Evolutionary conservation across 768 basidiomycete genomes (phyloP), one percentile per base, ranked within the genome.

Genomic region (Mycena galericulata): DNA sequence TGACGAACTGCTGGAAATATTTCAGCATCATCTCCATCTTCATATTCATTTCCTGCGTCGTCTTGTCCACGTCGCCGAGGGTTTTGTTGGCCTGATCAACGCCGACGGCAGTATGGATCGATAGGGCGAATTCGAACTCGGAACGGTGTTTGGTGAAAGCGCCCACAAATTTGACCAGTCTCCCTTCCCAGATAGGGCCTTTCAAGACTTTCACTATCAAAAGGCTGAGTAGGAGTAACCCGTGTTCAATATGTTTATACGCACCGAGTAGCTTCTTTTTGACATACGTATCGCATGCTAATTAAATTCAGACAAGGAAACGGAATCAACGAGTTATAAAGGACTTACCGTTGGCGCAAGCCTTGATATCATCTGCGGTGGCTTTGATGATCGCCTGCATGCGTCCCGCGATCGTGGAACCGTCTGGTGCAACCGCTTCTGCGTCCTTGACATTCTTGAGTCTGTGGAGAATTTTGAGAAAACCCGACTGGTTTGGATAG

Each of bases 321-420:
- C 65, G 63, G 4, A 76, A 57, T 74, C 11, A 77, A 80, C 1
- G 71, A 70, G 51, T 80, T 77, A 36, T 36, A 36, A 7, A 7
- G 8, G 34, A 67, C 78, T 77, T 14, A 75, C 68, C 69, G 53
- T 81, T 79, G 1, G 71, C 78, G 45, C 81, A 82, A 9, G 76
- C 69, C 61, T 74, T 74, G 63, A 82, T 81, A 56, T 79, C 76
- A 9, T 73, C 55, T 15, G 76, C 75, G 5, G 77, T 74, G 3
- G 46, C 41, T 38, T 72, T 56, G 62, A 78, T 63, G 2, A 83
- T 72, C 0, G 56, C 51, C 45, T 77, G 73, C 62, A 84, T 54
- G 9, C 81, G 76, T 3, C 75, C 79, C 29, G 75, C 69, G 56
- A 84, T 74, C 2, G 70, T 79, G 20, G 62, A 72, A 1, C 79